A percentile compares a stretch with the other conserved stretches of the same genome.
Evolutionary conservation across 139 green algal species (phyloP).

Genomic region (Astrephomene gubernaculifera): DNA sequence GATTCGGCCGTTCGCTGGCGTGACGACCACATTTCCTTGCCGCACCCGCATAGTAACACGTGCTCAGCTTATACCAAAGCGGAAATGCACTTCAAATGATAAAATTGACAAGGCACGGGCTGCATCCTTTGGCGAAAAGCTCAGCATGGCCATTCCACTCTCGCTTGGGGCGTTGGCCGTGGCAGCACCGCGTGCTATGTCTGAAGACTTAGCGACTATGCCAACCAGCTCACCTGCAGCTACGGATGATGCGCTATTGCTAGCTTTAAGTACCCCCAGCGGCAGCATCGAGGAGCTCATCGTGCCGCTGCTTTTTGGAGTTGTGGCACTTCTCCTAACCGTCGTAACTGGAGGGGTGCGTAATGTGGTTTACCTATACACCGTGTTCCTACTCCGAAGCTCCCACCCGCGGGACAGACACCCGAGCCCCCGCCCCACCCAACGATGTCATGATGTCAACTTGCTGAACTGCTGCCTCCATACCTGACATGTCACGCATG

Average conservation of each 20-base stretch:
- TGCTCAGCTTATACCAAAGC: background rate
- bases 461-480: too few species aligned
- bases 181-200: background rate
- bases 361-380: background rate
- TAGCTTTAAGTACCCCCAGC: background rate
- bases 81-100: background rate
- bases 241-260: background rate
- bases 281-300: constrained; percentile 10
- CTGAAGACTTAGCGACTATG: background rate
- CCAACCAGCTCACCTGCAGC: background rate
- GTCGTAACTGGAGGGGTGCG: constrained; percentile 50
- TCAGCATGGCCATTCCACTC: background rate
- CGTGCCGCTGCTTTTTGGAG: constrained; percentile 36
- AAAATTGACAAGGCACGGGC: too few species aligned
- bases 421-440: background rate
- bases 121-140: background rate
- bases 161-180: background rate
- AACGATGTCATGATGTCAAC: background rate
- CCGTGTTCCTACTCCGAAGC: background rate
- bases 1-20: background rate
- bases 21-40: background rate
- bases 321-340: constrained; percentile 35
- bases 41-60: background rate
- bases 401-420: background rate
- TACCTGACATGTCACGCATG: too few species aligned